Percentiles rank a stretch among this genome's conserved stretches.
These are phyloP conservation scores for Neospora caninum DNA, from an alignment of 169 alveolate species.

Conservation along the genomic window DNA sequence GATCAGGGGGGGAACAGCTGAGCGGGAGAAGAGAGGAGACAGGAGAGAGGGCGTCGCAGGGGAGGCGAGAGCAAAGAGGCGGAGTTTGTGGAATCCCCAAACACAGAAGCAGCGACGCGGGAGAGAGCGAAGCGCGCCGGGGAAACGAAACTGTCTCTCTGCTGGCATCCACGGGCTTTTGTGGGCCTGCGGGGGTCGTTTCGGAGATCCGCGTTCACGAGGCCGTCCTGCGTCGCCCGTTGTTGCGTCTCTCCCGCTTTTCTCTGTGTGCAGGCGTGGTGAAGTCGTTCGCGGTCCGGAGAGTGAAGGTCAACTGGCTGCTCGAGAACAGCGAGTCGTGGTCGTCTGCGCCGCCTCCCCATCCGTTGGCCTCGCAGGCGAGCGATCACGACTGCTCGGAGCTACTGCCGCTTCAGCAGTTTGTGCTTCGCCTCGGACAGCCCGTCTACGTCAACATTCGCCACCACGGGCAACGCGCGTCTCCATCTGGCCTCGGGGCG, in stretches of 20 bases:
- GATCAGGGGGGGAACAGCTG: neutral
- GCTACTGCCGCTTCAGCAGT: conserved; percentile 55
- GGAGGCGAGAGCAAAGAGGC: neutral
- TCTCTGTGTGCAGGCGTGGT: conserved; percentile 20
- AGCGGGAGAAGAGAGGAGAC: neutral
- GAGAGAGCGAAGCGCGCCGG: too few relatives aligned
- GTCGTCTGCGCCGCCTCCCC: conserved; percentile 13
- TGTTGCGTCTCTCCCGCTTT: neutral
- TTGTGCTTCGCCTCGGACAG: conserved; percentile 38
- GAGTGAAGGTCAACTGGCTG: conserved; percentile 39
- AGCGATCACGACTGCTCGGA: neutral
- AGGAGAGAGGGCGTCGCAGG: neutral
- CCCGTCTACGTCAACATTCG: conserved; percentile 42
- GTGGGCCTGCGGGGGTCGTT: neutral
- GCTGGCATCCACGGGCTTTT: neutral
- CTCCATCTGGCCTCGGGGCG: neutral
- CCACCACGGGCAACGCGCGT: neutral
- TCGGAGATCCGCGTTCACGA: neutral
- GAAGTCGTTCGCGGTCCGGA: conserved; percentile 53
- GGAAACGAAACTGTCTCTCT: too few relatives aligned
- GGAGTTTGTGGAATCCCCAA: neutral
- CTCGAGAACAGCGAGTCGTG: conserved; percentile 29
- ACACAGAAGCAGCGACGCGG: too few relatives aligned
- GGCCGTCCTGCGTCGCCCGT: neutral
- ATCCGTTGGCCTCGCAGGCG: conserved; percentile 24